Conservation (phyloP, 2,329 filamentous ascomycete species). For the Bipolaris oryzae region DNA sequence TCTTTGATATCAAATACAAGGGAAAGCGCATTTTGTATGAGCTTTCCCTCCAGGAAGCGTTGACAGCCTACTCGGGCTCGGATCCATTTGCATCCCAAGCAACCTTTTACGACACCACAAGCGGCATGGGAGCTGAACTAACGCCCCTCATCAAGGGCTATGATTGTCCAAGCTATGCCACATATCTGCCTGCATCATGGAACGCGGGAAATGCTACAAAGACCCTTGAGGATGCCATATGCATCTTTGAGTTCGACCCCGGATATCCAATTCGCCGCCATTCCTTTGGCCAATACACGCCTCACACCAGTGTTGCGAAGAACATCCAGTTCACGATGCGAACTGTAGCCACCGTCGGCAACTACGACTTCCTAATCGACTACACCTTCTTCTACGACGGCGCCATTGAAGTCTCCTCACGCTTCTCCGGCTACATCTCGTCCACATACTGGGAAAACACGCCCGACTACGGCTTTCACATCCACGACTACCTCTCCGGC, state of each 20-base stretch:
- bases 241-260: slow-evolving; percentile 42
- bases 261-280: slow-evolving; percentile 45
- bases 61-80: slow-evolving; percentile 59
- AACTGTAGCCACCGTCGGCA: slow-evolving; percentile 57
- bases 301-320: slow-evolving; percentile 39
- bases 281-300: slow-evolving; percentile 13
- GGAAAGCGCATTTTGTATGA: slow-evolving; percentile 63
- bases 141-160: slow-evolving; percentile 55
- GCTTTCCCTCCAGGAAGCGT: slow-evolving; percentile 60
- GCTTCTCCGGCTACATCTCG: slow-evolving; percentile 39
- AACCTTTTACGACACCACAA: slow-evolving; percentile 56
- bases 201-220: slow-evolving; percentile 47
- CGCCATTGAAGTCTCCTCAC: slow-evolving; percentile 31
- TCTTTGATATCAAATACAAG: slow-evolving; percentile 61
- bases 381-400: slow-evolving; percentile 40
- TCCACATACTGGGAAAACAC: slow-evolving; percentile 33
- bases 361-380: slow-evolving; percentile 39
- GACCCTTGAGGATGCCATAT: slow-evolving; percentile 48
- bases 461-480: slow-evolving; percentile 48
- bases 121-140: slow-evolving; percentile 56
- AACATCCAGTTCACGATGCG: slow-evolving; percentile 53
- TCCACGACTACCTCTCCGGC: slow-evolving; percentile 47
- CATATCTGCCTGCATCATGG: slow-evolving; percentile 57
- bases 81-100: slow-evolving; percentile 56
- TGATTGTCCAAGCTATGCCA: slow-evolving; percentile 60